A percentile compares a stretch with the other conserved stretches of the same genome.
These are phyloP conservation scores for Salix udensis DNA, from an alignment of 345 rosid species.

Conservation along the genomic window DNA sequence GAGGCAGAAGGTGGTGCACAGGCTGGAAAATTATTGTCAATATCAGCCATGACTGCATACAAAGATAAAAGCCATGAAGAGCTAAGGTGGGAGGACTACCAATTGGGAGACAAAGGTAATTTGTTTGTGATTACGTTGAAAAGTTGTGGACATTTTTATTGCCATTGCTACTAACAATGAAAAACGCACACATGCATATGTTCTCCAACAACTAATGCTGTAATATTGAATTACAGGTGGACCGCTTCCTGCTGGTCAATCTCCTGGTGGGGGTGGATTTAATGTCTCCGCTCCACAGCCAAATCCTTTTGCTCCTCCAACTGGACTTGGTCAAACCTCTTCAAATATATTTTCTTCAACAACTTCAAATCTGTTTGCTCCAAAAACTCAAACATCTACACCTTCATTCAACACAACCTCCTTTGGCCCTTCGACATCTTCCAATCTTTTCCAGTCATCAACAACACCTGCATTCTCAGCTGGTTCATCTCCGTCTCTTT, in stretches of 20 bases:
- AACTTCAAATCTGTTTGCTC: conserved; percentile 48
- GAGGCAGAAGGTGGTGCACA: conserved; percentile 58
- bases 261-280: conserved; percentile 56
- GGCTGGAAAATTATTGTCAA: conserved; percentile 77
- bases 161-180: neutral
- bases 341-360: conserved; percentile 47
- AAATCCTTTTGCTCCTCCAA: conserved; percentile 46
- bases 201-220: neutral
- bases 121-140: neutral
- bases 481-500: conserved; percentile 39
- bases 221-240: conserved; percentile 59
- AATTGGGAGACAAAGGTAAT: conserved; percentile 91
- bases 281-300: conserved; percentile 44
- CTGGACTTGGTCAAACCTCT: conserved; percentile 49
- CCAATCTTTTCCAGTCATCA: conserved; percentile 48
- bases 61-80: conserved; percentile 82
- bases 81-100: conserved; percentile 95
- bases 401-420: conserved; percentile 30
- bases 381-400: conserved; percentile 43
- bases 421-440: conserved; percentile 27
- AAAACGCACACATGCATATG: neutral
- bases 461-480: conserved; percentile 46
- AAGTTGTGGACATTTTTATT: neutral
- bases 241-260: conserved; percentile 53
- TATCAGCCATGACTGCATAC: conserved; percentile 78